Evolutionary conservation across 345 rosid genomes (phyloP), one percentile per base, ranked within the genome.

Genomic region (Capsella bursapastoris): DNA sequence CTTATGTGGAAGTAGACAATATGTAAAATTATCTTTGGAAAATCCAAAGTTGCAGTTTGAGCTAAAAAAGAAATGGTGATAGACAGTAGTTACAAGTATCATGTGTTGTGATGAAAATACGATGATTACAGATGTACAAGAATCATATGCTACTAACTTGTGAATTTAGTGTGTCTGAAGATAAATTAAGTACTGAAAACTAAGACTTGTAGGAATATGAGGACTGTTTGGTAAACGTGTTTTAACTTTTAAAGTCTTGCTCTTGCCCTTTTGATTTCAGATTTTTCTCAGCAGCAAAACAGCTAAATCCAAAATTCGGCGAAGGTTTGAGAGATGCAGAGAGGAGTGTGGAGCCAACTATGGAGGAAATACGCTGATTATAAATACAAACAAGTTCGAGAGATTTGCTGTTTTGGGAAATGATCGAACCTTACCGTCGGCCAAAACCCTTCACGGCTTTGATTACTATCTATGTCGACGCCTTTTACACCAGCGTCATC

Each of bases 361-460:
- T 95, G 97, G 96, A 92, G 89, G 72, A 95, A 89, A 77, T 95
- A 90, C 34, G 91, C 96, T 0, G 96, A 95, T 29, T 86, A 95
- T 27, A 57, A 82, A 61, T 83, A 90, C 78, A 18, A 86, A 82
- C 32, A 90, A 86, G 56, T 88, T 91, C 89, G 92, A 90, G 75
- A 89, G 87, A 57, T 86, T 86, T 4, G 72, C 89, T 69, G 83
- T 92, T 2, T 2, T 95, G 98, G 99, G 89, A 85, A 70, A 89
- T 95, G 98, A 76, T 90, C 0, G 96, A 92, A 43, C 97, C 89
- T 0, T 90, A 89, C 66, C 78, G 89, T 55, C 86, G 87, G 73
- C 94, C 98, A 43, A 95, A 87, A 83, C 81, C 99, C 35, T 90
- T 95, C 79, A 90, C 74, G 8, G 85, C 96, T 75, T 79, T 95